A percentile compares a stretch with the other conserved stretches of the same genome.
These are phyloP conservation scores for Tetraselmis striata DNA, from an alignment of 139 green algal genomes.

Conservation along the genomic window DNA sequence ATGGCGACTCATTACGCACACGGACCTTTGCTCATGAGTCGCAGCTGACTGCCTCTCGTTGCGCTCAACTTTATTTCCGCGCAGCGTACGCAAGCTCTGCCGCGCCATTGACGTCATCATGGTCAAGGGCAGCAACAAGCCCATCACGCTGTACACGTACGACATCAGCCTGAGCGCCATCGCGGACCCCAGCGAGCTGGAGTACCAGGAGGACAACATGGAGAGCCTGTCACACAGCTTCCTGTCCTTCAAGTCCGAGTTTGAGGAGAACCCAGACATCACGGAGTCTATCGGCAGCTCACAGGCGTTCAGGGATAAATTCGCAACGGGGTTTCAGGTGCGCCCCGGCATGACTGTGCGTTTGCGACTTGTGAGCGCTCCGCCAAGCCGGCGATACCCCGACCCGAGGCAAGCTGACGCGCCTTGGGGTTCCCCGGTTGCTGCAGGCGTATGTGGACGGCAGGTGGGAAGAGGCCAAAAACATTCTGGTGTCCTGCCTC, in stretches of 20 bases:
- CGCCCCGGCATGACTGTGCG: neutral
- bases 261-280: constrained; percentile 73
- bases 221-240: neutral
- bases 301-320: constrained; percentile 50
- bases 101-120: constrained; percentile 89
- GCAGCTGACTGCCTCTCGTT: constrained; percentile 8
- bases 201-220: constrained; percentile 10
- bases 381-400: too few species aligned
- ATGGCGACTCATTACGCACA: too few species aligned
- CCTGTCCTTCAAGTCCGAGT: constrained; percentile 52
- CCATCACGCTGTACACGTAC: constrained; percentile 75
- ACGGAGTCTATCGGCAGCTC: constrained; percentile 41
- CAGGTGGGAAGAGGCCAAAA: constrained; percentile 51
- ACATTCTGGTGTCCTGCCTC: constrained; percentile 43
- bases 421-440: too few species aligned
- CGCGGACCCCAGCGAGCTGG: neutral
- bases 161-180: constrained; percentile 28
- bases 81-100: constrained; percentile 25
- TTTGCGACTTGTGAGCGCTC: too few species aligned
- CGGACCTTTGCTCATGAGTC: too few species aligned
- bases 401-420: too few species aligned
- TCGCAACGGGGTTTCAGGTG: constrained; percentile 28
- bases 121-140: constrained; percentile 83
- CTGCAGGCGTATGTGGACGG: constrained; percentile 62
- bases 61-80: neutral